These are phyloP conservation scores for Botrytis elliptica DNA, from an alignment of 2,329 filamentous ascomycete genomes.

Conservation along the genomic window DNA sequence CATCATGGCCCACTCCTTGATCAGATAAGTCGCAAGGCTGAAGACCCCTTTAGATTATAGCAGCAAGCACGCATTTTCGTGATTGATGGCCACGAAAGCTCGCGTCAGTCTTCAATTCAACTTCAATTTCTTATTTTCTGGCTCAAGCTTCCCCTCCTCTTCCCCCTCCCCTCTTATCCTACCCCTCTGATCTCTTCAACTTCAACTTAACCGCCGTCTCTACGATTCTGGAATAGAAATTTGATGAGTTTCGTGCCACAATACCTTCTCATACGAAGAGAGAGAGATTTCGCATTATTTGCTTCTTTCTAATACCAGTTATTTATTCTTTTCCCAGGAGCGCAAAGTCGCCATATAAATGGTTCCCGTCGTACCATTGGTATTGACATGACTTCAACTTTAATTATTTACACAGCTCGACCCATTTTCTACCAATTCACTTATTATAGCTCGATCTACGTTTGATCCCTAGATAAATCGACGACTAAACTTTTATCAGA, in stretches of 20 bases:
- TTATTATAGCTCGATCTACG: not conserved
- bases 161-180: not conserved
- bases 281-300: not conserved
- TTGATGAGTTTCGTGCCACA: not conserved
- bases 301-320: not conserved
- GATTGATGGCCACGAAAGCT: conserved; percentile 3
- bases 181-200: too few species aligned
- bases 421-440: conserved; percentile 14
- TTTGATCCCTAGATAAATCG: not conserved
- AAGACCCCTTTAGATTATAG: not conserved
- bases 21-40: not conserved
- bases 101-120: conserved; percentile 5
- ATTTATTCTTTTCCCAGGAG: not conserved
- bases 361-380: not conserved
- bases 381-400: not conserved
- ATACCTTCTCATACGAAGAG: not conserved
- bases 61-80: conserved; percentile 16
- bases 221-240: not conserved
- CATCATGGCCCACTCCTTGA: not conserved
- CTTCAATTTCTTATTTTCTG: not conserved
- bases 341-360: not conserved
- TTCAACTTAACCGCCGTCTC: not conserved
- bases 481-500: not conserved
- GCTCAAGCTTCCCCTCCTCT: not conserved
- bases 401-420: not conserved